phyloP scores from a whole-genome alignment of 371 early-diverging fungal species.

The Mucor mucedo region DNA sequence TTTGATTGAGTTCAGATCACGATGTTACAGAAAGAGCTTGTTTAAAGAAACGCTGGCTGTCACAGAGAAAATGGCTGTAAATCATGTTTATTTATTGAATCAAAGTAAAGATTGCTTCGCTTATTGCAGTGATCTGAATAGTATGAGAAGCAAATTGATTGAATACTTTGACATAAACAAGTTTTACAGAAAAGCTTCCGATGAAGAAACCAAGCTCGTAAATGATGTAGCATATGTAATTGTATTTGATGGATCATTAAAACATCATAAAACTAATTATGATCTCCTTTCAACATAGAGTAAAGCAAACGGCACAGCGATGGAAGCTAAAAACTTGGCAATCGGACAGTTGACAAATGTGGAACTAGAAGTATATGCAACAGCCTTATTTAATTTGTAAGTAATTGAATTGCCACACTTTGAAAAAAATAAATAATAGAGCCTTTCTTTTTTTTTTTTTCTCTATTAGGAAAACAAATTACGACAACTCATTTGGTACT shows the following conservation, averaged over 20 bases:
- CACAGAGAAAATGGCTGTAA: slow-evolving; percentile 22
- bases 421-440: slow-evolving; percentile 9
- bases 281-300: slow-evolving; percentile 16
- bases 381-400: slow-evolving; percentile 20
- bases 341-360: slow-evolving; percentile 18
- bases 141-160: slow-evolving; percentile 23
- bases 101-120: slow-evolving; percentile 22
- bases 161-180: slow-evolving; percentile 26
- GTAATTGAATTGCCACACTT: slow-evolving; percentile 16
- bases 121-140: slow-evolving; percentile 25
- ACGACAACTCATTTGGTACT: slow-evolving; percentile 12
- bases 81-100: slow-evolving; percentile 20
- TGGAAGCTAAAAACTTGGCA: slow-evolving; percentile 24
- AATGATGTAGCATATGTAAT: slow-evolving; percentile 27
- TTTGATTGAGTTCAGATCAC: not conserved
- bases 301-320: slow-evolving; percentile 13
- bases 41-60: slow-evolving; percentile 15
- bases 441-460: slow-evolving; percentile 6
- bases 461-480: slow-evolving; percentile 10
- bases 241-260: slow-evolving; percentile 28
- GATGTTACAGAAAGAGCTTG: slow-evolving; percentile 12
- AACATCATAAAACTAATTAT: slow-evolving; percentile 20
- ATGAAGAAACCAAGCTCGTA: slow-evolving; percentile 21
- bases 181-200: slow-evolving; percentile 20
- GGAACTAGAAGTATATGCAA: slow-evolving; percentile 16